Base-by-base conservation (phyloP, 306 rosid genomes). In the Casuarina equisetifolia region DNA sequence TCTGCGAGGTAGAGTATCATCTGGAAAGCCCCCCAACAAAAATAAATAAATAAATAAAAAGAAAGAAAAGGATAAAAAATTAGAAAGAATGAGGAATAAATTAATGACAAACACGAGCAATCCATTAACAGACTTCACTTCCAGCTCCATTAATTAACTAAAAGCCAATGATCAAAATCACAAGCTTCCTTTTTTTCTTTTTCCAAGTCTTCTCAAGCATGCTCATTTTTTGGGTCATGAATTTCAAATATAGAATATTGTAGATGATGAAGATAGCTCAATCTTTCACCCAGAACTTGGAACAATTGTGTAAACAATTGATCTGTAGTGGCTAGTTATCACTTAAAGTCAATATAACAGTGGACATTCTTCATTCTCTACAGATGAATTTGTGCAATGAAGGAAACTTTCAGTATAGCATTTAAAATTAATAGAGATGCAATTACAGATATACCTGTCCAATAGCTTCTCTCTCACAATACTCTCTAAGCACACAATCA, bases 1-100 rank as follows among this genome's bases (percentile, higher is more conserved):
- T 92, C 99, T 70, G 90, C 99, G 52, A 95, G 96, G 91, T 86
- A 89, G 72, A 95, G 93, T 76, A 92, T 88, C 99, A 95, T 92
- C 99, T 95, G 79, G 81, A 54, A 75, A 55, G 67, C 57, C 71
- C 32, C 32, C 32, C 32, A 1, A 25, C 32, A 0, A 25, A 25
- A 25, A 25, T 25, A 25, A 25, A 25, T 25, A 25, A 25, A 25
- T 25, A 25, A 25, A 25, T 25, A 25, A 25, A 25, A 53, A 53
- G 74, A 74, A 13, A 9, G 17, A 38, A 45, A 49, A 9, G 66
- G 9, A 69, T 63, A 76, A 70, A 74, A 72, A 25, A 25, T 0
- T 25, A 25, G 32, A 25, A 25, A 25, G 32, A 25, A 20, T 16
- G 62, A 51, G 68, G 50, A 59, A 36, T 77, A 58, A 54, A 59